Evolutionary conservation across 345 rosid genomes (phyloP), one percentile per base, ranked within the genome.

Genomic region (Turnera subulata): DNA sequence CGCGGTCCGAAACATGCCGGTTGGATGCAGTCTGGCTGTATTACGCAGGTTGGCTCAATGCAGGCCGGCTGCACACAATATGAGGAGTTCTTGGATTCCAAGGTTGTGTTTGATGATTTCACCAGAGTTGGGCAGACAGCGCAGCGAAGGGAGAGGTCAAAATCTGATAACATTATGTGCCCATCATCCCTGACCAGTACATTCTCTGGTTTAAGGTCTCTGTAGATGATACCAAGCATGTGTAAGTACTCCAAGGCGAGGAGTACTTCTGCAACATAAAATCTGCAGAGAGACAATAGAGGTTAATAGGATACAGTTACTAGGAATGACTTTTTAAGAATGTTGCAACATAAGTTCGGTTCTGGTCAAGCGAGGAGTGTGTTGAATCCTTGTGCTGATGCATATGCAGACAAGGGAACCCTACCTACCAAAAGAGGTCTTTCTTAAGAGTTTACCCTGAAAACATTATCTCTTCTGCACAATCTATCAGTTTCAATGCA

Each of bases 171-270:
- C 74, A 70, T 70, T 58, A 70, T 70, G 32, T 70, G 74, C n/a
- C 74, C 74, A 32, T 70, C 74, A 52, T 70, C 74, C 52, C 74
- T 38, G 20, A 70, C 69, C 42, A 70, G 58, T 25, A 70, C 74
- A 29, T 70, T 70, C 60, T 70, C 74, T 9, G 74, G 74, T 47
- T 69, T 69, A 16, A 69, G 74, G 63, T 69, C 74, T 40, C 74
- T 63, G 60, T 69, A 69, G 37, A 69, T 69, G 56, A 69, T 69
- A 50, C 74, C 74, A 19, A 69, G 74, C 74, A 69, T 69, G 69
- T 69, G 74, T 68, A 69, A 58, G 56, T 69, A 69, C 61, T 69
- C 74, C 64, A 69, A 57, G 58, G 74, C 68, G 58, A 69, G 74
- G 56, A 69, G 74, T 37, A 63, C 65, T 53, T 69, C 74, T 29